A percentile compares a stretch with the other conserved stretches of the same genome.
Conservation (phyloP, 768 basidiomycete species). For the Termitomyces sp. region DNA sequence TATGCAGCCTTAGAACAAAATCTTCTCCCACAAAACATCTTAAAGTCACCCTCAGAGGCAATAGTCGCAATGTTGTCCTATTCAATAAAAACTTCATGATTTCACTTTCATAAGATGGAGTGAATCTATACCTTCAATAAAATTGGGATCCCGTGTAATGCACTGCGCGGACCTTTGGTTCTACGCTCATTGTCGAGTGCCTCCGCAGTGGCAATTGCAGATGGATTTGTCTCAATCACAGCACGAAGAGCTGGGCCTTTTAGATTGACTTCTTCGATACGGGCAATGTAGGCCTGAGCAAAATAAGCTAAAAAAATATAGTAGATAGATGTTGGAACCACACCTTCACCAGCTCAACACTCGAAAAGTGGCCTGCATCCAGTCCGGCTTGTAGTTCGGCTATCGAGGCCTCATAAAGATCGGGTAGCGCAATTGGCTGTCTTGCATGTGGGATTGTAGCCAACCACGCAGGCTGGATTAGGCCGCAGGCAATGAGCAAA, state of each 20-base stretch:
- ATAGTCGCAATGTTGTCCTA: conserved; percentile 46
- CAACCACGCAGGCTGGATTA: background rate
- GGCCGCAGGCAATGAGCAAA: background rate
- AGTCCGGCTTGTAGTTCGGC: conserved; percentile 50
- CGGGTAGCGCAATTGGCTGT: conserved; percentile 30
- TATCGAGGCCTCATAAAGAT: conserved; percentile 58
- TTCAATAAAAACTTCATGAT: background rate
- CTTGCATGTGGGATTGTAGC: background rate
- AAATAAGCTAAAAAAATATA: background rate
- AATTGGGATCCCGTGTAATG: conserved; percentile 50
- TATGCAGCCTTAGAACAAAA: background rate
- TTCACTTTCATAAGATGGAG: background rate
- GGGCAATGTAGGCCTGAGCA: conserved; percentile 56
- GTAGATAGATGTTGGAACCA: background rate
- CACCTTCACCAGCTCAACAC: conserved; percentile 61
- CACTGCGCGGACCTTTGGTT: conserved; percentile 34
- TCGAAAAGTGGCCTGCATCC: conserved; percentile 44
- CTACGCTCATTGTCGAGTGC: conserved; percentile 41
- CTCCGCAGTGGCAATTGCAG: conserved; percentile 47
- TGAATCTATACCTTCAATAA: conserved; percentile 37
- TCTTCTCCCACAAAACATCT: background rate
- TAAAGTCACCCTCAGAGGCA: conserved; percentile 32
- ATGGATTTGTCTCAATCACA: conserved; percentile 51
- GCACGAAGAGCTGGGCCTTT: conserved; percentile 53
- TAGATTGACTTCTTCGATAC: conserved; percentile 66